These are phyloP conservation scores for Xylariaceae sp. DNA, from an alignment of 2,329 filamentous ascomycete genomes.

Conservation along the genomic window DNA sequence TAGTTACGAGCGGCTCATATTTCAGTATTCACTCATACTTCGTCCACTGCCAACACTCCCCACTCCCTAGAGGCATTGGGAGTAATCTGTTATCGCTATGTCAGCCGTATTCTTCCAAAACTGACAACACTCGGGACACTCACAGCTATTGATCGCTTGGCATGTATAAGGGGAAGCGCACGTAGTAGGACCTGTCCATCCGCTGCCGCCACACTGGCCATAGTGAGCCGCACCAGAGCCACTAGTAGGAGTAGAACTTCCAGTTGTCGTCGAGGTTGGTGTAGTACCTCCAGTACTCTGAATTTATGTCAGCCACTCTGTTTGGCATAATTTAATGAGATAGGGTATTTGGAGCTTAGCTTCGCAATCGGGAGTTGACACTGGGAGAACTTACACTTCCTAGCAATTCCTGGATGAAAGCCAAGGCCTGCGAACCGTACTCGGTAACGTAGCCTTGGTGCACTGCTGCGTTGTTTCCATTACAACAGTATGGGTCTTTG, in stretches of 20 bases:
- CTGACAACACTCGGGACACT: constrained; percentile 19
- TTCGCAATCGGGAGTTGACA: not conserved
- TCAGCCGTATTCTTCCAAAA: not conserved
- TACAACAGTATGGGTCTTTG: constrained; percentile 69
- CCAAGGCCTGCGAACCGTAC: constrained; percentile 58
- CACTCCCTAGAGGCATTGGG: not conserved
- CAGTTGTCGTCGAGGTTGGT: not conserved
- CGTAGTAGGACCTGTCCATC: constrained; percentile 17
- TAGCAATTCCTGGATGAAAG: constrained; percentile 45
- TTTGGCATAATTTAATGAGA: not conserved
- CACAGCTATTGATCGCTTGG: constrained; percentile 4
- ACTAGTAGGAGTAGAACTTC: not conserved
- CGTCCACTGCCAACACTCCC: too few species aligned
- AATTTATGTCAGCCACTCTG: not conserved
- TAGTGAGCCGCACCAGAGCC: not conserved
- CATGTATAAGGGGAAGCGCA: constrained; percentile 19
- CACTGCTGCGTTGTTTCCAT: constrained; percentile 56
- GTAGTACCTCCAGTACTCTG: not conserved
- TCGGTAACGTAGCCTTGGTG: constrained; percentile 60
- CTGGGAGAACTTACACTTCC: constrained; percentile 5
- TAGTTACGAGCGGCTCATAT: too few species aligned
- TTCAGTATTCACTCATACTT: too few species aligned
- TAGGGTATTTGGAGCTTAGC: too few species aligned
- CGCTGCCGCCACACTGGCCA: constrained; percentile 17
- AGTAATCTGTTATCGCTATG: constrained; percentile 1